Evolutionary conservation across 2,329 filamentous ascomycete species (phyloP), one percentile per base, ranked within the genome.

Genomic region (Metarhizium guizhouense): DNA sequence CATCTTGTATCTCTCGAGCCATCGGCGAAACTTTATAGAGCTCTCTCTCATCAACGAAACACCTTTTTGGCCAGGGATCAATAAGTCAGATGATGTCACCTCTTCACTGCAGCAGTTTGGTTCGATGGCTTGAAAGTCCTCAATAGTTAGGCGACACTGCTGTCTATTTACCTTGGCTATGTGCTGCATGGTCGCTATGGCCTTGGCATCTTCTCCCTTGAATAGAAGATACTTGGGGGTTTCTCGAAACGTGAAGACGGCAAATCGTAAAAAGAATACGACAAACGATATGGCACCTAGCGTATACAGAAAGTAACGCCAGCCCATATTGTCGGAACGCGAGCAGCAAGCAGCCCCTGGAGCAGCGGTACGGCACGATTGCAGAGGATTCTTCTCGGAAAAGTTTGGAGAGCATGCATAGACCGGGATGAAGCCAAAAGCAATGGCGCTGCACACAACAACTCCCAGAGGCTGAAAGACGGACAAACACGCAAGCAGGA

Each of bases 381-480:
- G 43, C 20, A 56, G 49, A 25, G 47, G 51, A 0, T 61, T 16
- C 1, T 62, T 56, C 56, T 77, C 72, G 6, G 74, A 72, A 62
- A 79, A 80, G 62, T 79, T 78, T 30, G 78, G 77, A 0, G 68
- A 70, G 65, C 79, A 81, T 1, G 74, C 75, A 61, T 76, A 75
- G 3, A 69, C 70, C 0, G 78, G 77, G 50, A 81, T 78, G 60
- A 78, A 79, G 4, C 73, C 77, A 42, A 80, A 81, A 0, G 78
- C 77, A 45, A 82, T 72, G 11, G 72, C 73, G 47, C 71, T 75
- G 59, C 73, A 76, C 32, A 80, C 61, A 3, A 81, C 74, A 3
- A 82, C 78, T 13, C 79, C 78, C 10, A 82, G 72, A 1, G 79
- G 79, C 57, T 82, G 79, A 57, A 81, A 82, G 30, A 82, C 68